These are phyloP conservation scores for Pythium dissotocum DNA, from an alignment of 352 stramenopile species.

Conservation along the genomic window DNA sequence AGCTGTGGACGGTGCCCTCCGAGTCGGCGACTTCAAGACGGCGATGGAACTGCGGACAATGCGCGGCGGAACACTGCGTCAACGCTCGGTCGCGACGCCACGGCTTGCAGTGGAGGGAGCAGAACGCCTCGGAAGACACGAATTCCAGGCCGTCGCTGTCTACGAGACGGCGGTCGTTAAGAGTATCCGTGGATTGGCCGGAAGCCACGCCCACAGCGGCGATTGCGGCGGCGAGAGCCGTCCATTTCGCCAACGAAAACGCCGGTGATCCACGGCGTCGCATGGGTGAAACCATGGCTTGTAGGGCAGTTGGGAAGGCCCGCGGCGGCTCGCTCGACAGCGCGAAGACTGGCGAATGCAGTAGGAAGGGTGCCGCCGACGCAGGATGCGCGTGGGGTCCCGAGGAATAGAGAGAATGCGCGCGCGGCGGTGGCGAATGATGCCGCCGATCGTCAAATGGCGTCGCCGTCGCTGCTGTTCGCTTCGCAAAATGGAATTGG, in stretches of 20 bases:
- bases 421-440: not conserved
- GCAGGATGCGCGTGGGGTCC: not conserved
- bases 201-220: not conserved
- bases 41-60: constrained; percentile 13
- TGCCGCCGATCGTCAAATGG: not conserved
- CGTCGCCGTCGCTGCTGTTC: not conserved
- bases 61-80: constrained; percentile 16
- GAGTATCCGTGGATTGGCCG: not conserved
- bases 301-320: not conserved
- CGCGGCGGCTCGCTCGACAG: constrained; percentile 3
- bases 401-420: not conserved
- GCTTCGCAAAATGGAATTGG: constrained; percentile 1
- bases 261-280: not conserved
- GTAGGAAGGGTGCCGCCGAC: not conserved
- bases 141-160: constrained; percentile 55
- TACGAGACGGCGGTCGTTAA: constrained; percentile 23
- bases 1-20: constrained; percentile 7
- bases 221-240: not conserved
- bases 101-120: constrained; percentile 55
- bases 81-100: constrained; percentile 12
- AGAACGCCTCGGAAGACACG: constrained; percentile 43
- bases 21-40: not conserved
- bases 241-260: not conserved
- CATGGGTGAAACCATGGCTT: constrained; percentile 1
- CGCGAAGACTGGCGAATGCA: not conserved